A percentile compares a stretch with the other conserved stretches of the same genome.
Evolutionary conservation across 176 grass and related monocot genomes (phyloP).

Genomic region (Calamus simplicifolius): DNA sequence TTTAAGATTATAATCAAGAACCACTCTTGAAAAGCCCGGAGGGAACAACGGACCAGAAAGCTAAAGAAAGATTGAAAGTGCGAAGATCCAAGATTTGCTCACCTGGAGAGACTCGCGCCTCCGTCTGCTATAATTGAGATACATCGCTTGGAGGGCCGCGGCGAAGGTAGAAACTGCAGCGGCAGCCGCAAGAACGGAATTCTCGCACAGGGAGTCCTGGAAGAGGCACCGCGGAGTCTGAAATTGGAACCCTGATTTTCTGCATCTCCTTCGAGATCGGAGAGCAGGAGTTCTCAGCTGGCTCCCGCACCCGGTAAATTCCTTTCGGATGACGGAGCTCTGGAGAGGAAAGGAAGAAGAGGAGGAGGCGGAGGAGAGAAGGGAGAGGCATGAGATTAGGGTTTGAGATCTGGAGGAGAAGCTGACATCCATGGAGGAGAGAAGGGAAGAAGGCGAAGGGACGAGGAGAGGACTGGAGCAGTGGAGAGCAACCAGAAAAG

Average conservation of each 20-base stretch:
- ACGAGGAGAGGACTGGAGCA: background rate
- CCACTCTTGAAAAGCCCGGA: too few species aligned
- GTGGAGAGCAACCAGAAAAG: too few species aligned
- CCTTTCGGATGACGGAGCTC: constrained; percentile 2
- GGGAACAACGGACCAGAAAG: too few species aligned
- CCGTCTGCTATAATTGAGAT: constrained; percentile 7
- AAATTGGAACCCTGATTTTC: too few species aligned
- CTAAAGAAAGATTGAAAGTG: background rate
- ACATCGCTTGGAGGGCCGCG: constrained; percentile 21
- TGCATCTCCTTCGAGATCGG: background rate
- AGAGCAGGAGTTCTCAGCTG: constrained; percentile 7
- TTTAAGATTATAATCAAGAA: too few species aligned
- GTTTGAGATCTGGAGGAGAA: constrained; percentile 9
- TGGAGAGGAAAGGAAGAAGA: background rate
- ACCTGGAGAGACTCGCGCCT: constrained; percentile 23
- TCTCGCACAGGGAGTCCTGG: too few species aligned
- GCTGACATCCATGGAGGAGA: constrained; percentile 24
- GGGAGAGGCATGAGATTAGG: constrained; percentile 16
- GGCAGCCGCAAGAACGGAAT: constrained; percentile 5
- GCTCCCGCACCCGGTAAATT: background rate
- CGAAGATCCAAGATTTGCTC: constrained; percentile 10
- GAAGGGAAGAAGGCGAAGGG: background rate
- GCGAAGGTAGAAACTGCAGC: constrained; percentile 15
- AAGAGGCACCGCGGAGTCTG: too few species aligned
- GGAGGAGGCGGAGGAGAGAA: constrained; percentile 13